Conservation (phyloP, 2,329 filamentous ascomycete species). For the Penicillium sp. region DNA sequence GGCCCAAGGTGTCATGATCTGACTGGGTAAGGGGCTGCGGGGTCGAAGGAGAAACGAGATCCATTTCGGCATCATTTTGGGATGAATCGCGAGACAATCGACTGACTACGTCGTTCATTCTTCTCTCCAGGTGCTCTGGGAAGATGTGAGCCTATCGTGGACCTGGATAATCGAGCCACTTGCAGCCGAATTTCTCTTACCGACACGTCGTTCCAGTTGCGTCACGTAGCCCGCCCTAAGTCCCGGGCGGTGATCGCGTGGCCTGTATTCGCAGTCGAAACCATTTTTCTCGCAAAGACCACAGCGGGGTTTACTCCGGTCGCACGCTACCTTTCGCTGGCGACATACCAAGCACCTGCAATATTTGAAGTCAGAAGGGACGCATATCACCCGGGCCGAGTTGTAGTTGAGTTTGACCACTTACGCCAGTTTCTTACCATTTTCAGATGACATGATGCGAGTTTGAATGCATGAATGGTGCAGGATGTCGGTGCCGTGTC, state of each 20-base stretch:
- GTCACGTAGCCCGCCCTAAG: background rate
- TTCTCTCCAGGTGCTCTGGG: background rate
- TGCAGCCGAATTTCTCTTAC: background rate
- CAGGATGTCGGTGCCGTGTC: background rate
- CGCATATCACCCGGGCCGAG: background rate
- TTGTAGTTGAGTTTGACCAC: background rate
- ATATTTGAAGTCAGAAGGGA: background rate
- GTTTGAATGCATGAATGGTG: background rate
- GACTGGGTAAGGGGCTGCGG: background rate
- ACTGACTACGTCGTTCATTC: background rate
- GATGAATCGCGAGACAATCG: background rate
- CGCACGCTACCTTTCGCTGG: background rate
- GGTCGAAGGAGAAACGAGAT: background rate
- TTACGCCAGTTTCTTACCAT: background rate
- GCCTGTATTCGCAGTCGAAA: background rate
- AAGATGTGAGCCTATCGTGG: background rate
- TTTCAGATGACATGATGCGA: background rate
- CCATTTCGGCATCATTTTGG: background rate
- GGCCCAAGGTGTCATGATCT: background rate
- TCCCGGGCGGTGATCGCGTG: background rate
- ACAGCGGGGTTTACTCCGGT: background rate
- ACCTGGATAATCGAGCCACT: background rate
- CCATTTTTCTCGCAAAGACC: background rate
- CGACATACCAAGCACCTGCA: background rate
- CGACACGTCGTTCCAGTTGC: background rate